Base-by-base conservation (phyloP, 768 basidiomycete genomes). In the Pulveroboletus sp. region DNA sequence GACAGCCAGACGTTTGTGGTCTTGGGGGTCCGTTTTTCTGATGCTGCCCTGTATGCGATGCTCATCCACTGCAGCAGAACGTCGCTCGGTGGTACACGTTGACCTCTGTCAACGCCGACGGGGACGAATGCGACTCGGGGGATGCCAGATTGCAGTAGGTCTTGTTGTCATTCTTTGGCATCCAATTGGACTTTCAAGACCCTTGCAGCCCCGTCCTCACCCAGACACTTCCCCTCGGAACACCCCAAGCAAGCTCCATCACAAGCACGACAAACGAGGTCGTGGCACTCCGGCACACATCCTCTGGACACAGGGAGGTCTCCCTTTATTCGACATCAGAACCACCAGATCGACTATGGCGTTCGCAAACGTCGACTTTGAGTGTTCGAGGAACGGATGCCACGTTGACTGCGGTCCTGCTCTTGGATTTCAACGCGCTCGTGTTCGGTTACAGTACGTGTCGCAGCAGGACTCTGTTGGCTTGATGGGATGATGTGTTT, bases 401-500 rank as follows among this genome's bases (percentile, higher is more conserved):
- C 33, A 51, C 38, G 34, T 42, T 76, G 35, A 75, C 75, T 5
- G 67, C 70, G 1, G 58, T 76, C 10, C 65, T 84, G 24, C 81
- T 85, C 5, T 60, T 91, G 8, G 82, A 82, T 38, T 64, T 80
- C 0, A 78, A 82, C 31, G 46, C 66, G 0, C 70, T 93, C 21
- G 55, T 91, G 29, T 67, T 84, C 39, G 91, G 90, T 34, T 81
- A 75, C 54, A 75, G 88, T 88, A 54, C 29, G 79, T 65, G 4
- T 45, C 42, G 19, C 7, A 10, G 4, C 29, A 13, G 16, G 32
- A 19, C 6, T 20, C 13, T 29, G 11, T 13, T 13, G 9, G 3
- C 12, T 3, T 39, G 19, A 24, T 25, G 16, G 56, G 9, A 56
- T 17, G 19, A 11, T 38, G 33, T 38, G 14, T 23, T 41, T 33